Percentiles rank a stretch among this genome's conserved stretches.
Conservation (phyloP, 306 rosid genomes). For the Sicyos baderoa region DNA sequence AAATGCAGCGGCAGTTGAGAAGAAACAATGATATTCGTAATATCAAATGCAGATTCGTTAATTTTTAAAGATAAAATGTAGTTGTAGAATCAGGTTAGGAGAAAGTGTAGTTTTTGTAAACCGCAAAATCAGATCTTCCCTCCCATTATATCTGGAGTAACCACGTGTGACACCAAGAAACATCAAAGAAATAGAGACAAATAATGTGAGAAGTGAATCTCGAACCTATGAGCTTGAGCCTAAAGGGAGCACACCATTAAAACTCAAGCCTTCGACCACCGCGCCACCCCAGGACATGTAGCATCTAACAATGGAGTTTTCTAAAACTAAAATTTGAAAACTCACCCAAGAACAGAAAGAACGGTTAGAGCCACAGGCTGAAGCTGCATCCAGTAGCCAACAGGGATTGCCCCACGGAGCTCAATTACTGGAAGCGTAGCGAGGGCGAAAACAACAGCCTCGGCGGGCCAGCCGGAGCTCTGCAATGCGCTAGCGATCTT, state of each 20-base stretch:
- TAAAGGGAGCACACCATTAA: too few relatives aligned
- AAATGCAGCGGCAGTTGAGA: neutral
- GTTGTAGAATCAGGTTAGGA: neutral
- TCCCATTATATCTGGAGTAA: too few relatives aligned
- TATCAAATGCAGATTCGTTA: conserved; percentile 14
- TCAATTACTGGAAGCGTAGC: conserved; percentile 89
- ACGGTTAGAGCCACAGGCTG: conserved; percentile 47
- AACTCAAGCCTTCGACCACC: too few relatives aligned
- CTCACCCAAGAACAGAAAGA: conserved; percentile 70
- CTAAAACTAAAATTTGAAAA: conserved; percentile 12
- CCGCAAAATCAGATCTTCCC: too few relatives aligned
- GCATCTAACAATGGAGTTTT: neutral
- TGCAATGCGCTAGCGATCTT: conserved; percentile 58
- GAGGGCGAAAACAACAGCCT: conserved; percentile 71
- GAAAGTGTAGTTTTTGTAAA: too few relatives aligned
- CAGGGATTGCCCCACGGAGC: conserved; percentile 96
- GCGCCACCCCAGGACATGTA: too few relatives aligned
- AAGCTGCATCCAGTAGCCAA: conserved; percentile 90
- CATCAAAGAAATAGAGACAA: too few relatives aligned
- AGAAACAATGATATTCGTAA: too few relatives aligned
- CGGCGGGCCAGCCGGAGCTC: conserved; percentile 64
- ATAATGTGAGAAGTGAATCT: too few relatives aligned
- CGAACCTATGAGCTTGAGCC: too few relatives aligned
- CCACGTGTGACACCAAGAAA: too few relatives aligned
- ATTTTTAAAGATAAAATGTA: neutral